phyloP scores from a whole-genome alignment of 768 basidiomycete species.

The Tremella fuciformis region DNA sequence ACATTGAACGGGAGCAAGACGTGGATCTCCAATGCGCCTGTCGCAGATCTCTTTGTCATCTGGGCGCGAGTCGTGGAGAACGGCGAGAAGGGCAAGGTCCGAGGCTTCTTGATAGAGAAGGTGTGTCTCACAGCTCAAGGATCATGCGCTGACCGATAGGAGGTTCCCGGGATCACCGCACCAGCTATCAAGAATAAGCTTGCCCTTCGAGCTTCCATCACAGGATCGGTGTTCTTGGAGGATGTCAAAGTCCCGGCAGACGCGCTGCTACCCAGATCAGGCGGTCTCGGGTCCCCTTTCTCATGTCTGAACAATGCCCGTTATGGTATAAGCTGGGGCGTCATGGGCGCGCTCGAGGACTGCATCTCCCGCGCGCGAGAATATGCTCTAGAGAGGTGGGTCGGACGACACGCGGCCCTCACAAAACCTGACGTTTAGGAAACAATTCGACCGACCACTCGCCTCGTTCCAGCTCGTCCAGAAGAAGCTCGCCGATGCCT shows the following conservation, averaged over 20 bases:
- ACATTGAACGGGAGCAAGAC: constrained; percentile 88
- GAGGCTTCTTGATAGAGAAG: constrained; percentile 89
- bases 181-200: constrained; percentile 90
- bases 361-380: constrained; percentile 71
- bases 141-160: constrained; percentile 56
- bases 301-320: constrained; percentile 89
- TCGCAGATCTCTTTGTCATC: constrained; percentile 87
- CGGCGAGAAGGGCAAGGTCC: constrained; percentile 61
- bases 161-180: constrained; percentile 72
- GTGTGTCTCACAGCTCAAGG: constrained; percentile 52
- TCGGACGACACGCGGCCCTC: background rate
- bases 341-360: constrained; percentile 92
- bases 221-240: constrained; percentile 74
- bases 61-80: constrained; percentile 66
- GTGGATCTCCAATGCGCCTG: constrained; percentile 93
- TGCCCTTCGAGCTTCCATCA: constrained; percentile 69
- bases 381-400: constrained; percentile 76
- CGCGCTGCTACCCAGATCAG: constrained; percentile 70
- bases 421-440: constrained; percentile 40
- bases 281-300: constrained; percentile 80
- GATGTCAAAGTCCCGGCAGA: constrained; percentile 72
- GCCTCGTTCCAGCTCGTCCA: constrained; percentile 97
- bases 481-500: constrained; percentile 93
- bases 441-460: constrained; percentile 83
- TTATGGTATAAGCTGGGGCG: constrained; percentile 89